Conservation (phyloP, 306 rosid genomes). For the Cicer yamashitae region DNA sequence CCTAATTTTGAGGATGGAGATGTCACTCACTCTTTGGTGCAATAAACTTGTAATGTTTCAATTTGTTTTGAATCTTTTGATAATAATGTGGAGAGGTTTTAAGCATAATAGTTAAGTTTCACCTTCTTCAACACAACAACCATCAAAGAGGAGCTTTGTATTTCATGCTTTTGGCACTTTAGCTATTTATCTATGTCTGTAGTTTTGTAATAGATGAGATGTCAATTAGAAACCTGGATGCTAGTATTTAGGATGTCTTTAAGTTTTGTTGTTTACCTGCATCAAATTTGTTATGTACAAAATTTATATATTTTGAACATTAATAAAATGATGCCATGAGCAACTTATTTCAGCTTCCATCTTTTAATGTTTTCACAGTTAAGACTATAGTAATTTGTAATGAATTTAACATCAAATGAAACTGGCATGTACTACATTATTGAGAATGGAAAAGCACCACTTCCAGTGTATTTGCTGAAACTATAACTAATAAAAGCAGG, state of each 20-base stretch:
- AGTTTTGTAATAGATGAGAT: constrained; percentile 33
- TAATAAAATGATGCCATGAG: neutral
- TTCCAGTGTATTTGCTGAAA: too few relatives aligned
- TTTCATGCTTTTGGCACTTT: constrained; percentile 29
- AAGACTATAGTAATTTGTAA: neutral
- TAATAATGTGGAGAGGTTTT: constrained; percentile 4
- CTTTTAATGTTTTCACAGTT: neutral
- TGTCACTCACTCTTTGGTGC: constrained; percentile 43
- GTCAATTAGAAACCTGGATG: constrained; percentile 25
- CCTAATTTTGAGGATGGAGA: constrained; percentile 55
- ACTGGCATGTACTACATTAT: too few relatives aligned
- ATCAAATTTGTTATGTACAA: neutral
- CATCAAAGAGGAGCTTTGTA: constrained; percentile 28
- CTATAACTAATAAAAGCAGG: too few relatives aligned
- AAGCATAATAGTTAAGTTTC: constrained; percentile 18
- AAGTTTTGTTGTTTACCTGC: constrained; percentile 21
- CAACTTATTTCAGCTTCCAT: neutral
- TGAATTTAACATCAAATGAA: too few relatives aligned
- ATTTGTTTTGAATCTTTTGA: constrained; percentile 3
- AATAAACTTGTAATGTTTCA: constrained; percentile 29
- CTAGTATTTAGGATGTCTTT: constrained; percentile 25
- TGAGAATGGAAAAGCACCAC: too few relatives aligned
- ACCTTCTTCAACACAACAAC: constrained; percentile 8
- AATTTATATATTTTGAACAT: neutral
- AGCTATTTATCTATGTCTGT: constrained; percentile 35